These are phyloP conservation scores for Beauveria caledonica DNA, from an alignment of 2,329 filamentous ascomycete species.

Conservation along the genomic window DNA sequence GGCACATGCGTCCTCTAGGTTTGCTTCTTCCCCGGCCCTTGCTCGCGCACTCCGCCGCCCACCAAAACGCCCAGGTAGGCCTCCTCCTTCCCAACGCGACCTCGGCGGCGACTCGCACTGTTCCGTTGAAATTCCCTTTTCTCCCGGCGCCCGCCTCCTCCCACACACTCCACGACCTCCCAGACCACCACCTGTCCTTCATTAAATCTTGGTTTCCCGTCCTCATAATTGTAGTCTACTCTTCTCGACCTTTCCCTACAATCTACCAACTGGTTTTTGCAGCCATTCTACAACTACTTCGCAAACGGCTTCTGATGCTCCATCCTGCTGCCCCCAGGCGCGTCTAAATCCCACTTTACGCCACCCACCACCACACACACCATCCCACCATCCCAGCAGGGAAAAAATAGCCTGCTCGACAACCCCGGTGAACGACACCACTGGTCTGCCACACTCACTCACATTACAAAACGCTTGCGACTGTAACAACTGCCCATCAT, in stretches of 20 bases:
- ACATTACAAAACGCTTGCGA: background rate
- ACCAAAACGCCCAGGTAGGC: background rate
- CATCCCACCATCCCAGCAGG: background rate
- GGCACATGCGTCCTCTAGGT: background rate
- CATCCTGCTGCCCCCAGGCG: background rate
- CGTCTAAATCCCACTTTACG: conserved; percentile 9
- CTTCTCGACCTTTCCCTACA: background rate
- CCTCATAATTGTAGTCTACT: background rate
- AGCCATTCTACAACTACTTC: background rate
- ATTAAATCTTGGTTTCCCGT: background rate
- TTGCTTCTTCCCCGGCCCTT: background rate
- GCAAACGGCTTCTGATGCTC: background rate
- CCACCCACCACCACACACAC: conserved; percentile 6
- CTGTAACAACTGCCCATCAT: conserved; percentile 18
- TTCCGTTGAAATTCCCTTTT: conserved; percentile 9
- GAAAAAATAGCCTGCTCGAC: conserved; percentile 1
- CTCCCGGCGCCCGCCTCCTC: conserved; percentile 1
- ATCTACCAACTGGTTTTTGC: background rate
- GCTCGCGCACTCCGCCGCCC: conserved; percentile 1
- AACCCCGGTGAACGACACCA: background rate
- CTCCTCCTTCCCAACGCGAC: background rate
- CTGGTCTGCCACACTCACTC: background rate
- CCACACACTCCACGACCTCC: background rate
- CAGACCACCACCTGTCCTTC: background rate
- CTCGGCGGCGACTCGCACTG: conserved; percentile 11